Evolutionary conservation across 2,329 filamentous ascomycete genomes (phyloP).

Genomic region (Cytospora chrysosperma): DNA sequence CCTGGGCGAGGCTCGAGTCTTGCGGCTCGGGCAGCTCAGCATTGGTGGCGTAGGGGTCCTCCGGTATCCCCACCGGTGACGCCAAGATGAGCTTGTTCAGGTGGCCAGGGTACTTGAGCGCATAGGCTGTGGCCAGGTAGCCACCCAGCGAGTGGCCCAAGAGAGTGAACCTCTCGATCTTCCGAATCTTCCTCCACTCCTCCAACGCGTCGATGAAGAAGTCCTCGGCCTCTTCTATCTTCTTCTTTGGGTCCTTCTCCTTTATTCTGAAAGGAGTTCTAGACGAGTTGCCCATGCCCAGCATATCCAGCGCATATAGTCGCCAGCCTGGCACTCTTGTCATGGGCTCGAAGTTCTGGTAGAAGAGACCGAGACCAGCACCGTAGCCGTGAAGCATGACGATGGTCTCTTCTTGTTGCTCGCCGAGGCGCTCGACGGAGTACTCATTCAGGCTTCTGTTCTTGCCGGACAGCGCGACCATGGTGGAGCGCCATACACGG

Average conservation of each 20-base stretch:
- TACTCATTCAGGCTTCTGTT: slow-evolving; percentile 91
- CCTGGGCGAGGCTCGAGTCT: slow-evolving; percentile 70
- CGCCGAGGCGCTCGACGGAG: slow-evolving; percentile 78
- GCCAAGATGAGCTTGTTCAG: slow-evolving; percentile 95
- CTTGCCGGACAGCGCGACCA: slow-evolving; percentile 82
- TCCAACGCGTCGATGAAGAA: slow-evolving; percentile 97
- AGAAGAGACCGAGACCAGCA: slow-evolving; percentile 94
- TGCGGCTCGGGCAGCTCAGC: slow-evolving; percentile 76
- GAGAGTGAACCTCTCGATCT: slow-evolving; percentile 90
- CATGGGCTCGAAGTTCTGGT: slow-evolving; percentile 92
- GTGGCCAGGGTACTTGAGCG: slow-evolving; percentile 90
- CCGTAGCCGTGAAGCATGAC: slow-evolving; percentile 98
- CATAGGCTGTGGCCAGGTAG: slow-evolving; percentile 93
- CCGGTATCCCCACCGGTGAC: slow-evolving; percentile 90
- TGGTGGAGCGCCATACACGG: slow-evolving; percentile 79
- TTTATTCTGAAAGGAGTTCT: slow-evolving; percentile 81
- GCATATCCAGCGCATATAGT: slow-evolving; percentile 88
- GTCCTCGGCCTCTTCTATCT: slow-evolving; percentile 84
- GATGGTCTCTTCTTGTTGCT: slow-evolving; percentile 77
- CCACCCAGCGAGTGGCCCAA: slow-evolving; percentile 88
- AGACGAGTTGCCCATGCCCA: slow-evolving; percentile 89
- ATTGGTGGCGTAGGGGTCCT: slow-evolving; percentile 85
- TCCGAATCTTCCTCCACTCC: slow-evolving; percentile 87
- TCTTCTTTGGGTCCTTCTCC: slow-evolving; percentile 77
- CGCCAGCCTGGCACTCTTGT: slow-evolving; percentile 79